phyloP scores from a whole-genome alignment of 495 filamentous ascomycete genomes.

The Parmelia sp. region DNA sequence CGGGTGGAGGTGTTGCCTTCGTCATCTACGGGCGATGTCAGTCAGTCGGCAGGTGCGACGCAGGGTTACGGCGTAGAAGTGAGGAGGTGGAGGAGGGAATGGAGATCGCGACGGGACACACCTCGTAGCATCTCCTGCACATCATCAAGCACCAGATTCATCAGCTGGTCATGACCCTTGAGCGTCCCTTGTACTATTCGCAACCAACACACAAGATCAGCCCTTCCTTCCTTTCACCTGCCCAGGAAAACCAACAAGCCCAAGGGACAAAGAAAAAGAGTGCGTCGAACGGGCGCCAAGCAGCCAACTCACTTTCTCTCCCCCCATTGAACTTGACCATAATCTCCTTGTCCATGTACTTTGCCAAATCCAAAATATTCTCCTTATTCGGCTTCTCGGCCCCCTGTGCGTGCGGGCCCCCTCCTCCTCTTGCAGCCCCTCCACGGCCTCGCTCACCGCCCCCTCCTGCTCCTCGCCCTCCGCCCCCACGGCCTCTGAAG shows the following conservation, averaged over 20 bases:
- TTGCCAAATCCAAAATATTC: constrained; percentile 88
- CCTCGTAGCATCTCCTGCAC: constrained; percentile 84
- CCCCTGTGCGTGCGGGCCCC: constrained; percentile 44
- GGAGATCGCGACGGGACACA: constrained; percentile 33
- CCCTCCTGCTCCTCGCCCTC: constrained; percentile 39
- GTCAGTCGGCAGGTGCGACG: background rate
- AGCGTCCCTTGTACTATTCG: constrained; percentile 71
- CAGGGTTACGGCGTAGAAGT: background rate
- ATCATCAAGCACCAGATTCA: constrained; percentile 96
- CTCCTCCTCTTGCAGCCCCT: constrained; percentile 39
- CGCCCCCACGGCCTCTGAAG: constrained; percentile 51
- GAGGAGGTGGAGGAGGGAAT: constrained; percentile 22
- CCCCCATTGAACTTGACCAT: constrained; percentile 95
- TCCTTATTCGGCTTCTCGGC: constrained; percentile 89
- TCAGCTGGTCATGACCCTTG: constrained; percentile 93
- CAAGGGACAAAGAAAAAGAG: constrained; percentile 4
- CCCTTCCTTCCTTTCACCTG: constrained; percentile 17
- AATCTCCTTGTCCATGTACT: constrained; percentile 95
- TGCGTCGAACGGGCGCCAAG: background rate
- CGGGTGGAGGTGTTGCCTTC: constrained; percentile 82
- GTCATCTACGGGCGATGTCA: constrained; percentile 55
- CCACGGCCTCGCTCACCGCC: constrained; percentile 43
- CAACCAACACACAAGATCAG: constrained; percentile 1
- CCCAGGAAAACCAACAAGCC: background rate
- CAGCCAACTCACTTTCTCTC: constrained; percentile 62